Conservation (phyloP, 2,329 filamentous ascomycete genomes). For the Cryphonectria carpinicola region DNA sequence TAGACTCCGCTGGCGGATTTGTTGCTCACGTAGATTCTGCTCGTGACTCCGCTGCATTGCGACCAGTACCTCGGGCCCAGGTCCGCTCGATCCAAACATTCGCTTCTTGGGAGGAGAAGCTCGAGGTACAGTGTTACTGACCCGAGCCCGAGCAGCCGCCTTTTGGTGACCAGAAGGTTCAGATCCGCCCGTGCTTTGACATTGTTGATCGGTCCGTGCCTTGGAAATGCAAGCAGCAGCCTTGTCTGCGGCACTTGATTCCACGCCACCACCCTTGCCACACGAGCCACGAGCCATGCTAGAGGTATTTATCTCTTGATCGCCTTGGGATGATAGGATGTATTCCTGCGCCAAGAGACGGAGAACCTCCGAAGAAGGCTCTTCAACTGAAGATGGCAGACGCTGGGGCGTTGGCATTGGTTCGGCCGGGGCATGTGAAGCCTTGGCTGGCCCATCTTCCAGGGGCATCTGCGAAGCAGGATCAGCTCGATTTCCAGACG, state of each 20-base stretch:
- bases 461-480: constrained; percentile 31
- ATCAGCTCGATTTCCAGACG: neutral
- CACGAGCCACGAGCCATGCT: neutral
- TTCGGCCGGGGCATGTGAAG: neutral
- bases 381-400: neutral
- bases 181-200: neutral
- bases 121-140: neutral
- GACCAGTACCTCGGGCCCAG: constrained; percentile 34
- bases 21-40: constrained; percentile 35
- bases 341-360: constrained; percentile 52
- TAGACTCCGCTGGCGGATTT: constrained; percentile 24
- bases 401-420: neutral
- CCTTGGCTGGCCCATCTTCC: neutral
- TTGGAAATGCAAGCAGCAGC: neutral
- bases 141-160: neutral
- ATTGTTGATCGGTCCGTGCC: neutral
- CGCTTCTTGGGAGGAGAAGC: constrained; percentile 36
- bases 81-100: constrained; percentile 40
- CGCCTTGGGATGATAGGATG: constrained; percentile 50
- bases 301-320: constrained; percentile 46
- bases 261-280: neutral
- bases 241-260: neutral
- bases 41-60: constrained; percentile 37
- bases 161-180: neutral
- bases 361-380: constrained; percentile 32